Base-by-base conservation (phyloP, 2,329 filamentous ascomycete species). In the Neonectria ditissima region DNA sequence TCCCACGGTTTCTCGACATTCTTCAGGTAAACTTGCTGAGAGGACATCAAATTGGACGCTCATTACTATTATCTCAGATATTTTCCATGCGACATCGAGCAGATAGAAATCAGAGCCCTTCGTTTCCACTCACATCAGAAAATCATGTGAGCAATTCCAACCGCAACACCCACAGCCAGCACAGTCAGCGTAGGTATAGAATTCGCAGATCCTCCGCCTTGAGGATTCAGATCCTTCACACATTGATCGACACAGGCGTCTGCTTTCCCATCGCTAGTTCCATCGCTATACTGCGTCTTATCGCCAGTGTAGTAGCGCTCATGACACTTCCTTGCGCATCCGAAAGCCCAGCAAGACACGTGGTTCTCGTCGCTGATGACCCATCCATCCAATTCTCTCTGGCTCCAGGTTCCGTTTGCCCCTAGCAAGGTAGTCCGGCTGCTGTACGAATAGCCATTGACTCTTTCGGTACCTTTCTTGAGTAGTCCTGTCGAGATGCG, bases 331-430 rank as follows among this genome's bases (percentile, higher is more conserved):
- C 67, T 71, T 13, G 52, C 69, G 53, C 70, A 72, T 10, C 61
- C 65, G 26, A 59, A 67, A 26, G 70, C 70, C 53, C 22, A 53
- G 39, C 70, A 72, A n/a, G 70, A 71, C 43, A 73, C 45, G 4
- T 28, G 13, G 3, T 72, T 55, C 34, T 50, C 57, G 13, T 63
- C 56, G 18, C 62, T 65, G 6, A 68, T 65, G 1, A 20, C 51
- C 62, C 65, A 59, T 10, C 70, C 70, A 16, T 73, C 69, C 53
- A 71, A 39, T 43, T 72, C 67, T 4, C 62, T 59, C 59, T 70
- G 63, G 14, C 70, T 68, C 70, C 70, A 72, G n/a, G 61, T 71
- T 11, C 61, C 70, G 16, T 70, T 72, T 13, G 45, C 65, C 9
- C 70, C 70, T n/a, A 63, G 50, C 22, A 72, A 39, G 1, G 30